Conservation (phyloP, 225 moss, liverwort and hornwort species). For the Polytrichum formosum region DNA sequence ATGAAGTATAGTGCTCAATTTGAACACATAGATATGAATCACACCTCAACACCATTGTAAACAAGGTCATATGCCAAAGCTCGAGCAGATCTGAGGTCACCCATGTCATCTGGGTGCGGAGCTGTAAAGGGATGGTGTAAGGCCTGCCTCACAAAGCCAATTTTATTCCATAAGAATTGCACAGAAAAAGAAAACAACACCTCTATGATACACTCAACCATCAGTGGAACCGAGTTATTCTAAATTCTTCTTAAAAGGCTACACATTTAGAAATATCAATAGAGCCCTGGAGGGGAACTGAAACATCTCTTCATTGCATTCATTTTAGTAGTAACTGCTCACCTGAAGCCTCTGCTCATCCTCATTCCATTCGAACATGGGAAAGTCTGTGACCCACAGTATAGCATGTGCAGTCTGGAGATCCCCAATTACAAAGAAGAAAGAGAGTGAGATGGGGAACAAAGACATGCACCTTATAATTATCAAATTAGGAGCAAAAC, state of each 20-base stretch:
- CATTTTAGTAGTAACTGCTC: conserved; percentile 3
- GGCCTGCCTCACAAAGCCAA: conserved; percentile 46
- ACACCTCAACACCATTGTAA: conserved; percentile 96
- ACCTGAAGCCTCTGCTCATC: conserved; percentile 93
- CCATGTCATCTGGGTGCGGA: conserved; percentile 92
- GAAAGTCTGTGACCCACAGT: conserved; percentile 92
- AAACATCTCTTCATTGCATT: no score
- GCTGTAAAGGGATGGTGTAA: conserved; percentile 98
- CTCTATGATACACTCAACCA: no score
- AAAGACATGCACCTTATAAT: no score
- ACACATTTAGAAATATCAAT: no score
- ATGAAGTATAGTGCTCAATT: no score
- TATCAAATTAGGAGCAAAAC: no score
- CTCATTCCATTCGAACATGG: conserved; percentile 97
- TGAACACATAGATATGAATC: conserved; percentile 4
- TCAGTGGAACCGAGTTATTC: no score
- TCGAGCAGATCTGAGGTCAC: conserved; percentile 79
- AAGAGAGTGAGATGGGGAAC: no score
- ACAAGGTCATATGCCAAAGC: conserved; percentile 98
- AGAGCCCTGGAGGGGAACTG: no score
- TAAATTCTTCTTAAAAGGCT: no score
- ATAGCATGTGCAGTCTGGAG: conserved; percentile 70
- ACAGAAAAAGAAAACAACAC: no score
- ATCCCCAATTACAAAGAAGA: conserved; percentile 5
- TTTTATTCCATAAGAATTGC: no score